Base-by-base conservation (phyloP, 495 filamentous ascomycete species). In the Alectoria sarmentosa region DNA sequence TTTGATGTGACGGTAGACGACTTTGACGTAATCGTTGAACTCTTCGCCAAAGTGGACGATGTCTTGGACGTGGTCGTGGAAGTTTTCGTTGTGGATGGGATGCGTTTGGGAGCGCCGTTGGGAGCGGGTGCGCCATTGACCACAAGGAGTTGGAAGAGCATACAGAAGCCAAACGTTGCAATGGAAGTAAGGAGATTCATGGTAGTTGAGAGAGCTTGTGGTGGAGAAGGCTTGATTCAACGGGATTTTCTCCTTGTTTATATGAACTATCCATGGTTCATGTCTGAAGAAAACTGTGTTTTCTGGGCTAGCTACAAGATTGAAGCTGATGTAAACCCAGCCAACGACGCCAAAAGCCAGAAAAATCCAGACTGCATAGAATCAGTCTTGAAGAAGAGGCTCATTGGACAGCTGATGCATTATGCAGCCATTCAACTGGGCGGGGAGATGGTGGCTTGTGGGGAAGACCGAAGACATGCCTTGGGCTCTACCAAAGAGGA, bases 21-120 rank as follows among this genome's bases (percentile, higher is more conserved):
- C 19, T 37, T 38, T 63, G 61, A 55, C 17, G 49, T 56, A 23
- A 23, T 57, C 28, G 49, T 63, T 34, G 30, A 55, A 55, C 30
- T 55, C 52, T 55, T 34, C 15, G 52, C 52, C 7, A 30, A 55
- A 34, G 52, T 55, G 52, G 52, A 52, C 23, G 26, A 32, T 36
- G 39, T 37, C 30, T 58, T 63, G 44, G 38, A 46, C 7, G 38
- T 23, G 38, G 37, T 58, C 1, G 62, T 48, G 17, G 60, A 54
- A 28, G 14, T 49, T 26, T 62, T 62, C 8, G n/a, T 38, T 7
- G 46, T 48, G n/a, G 42, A 37, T 41, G 34, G 3, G 52, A 55
- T 21, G 15, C 8, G 28, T 34, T 55, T 28, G 0, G 23, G 52
- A 34, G 14, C 30, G 17, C 30, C 21, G 4, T 55, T 55, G 1